Conservation (phyloP, 2,329 filamentous ascomycete species). For the Fusarium sp. region DNA sequence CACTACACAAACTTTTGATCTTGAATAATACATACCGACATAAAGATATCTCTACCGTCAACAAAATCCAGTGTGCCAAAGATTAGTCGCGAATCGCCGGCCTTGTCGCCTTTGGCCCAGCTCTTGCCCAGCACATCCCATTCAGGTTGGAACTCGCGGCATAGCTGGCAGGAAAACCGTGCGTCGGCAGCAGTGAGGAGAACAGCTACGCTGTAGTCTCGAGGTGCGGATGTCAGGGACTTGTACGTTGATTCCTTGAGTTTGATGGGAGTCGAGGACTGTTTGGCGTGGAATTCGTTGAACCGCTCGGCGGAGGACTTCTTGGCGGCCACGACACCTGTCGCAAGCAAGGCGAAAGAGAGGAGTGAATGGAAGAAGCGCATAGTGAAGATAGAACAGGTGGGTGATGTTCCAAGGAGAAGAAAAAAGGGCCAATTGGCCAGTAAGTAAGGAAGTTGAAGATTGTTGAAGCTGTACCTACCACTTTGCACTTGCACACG, state of each 20-base stretch:
- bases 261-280: slow-evolving; percentile 75
- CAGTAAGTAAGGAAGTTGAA: slow-evolving; percentile 13
- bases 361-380: slow-evolving; percentile 73
- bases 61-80: slow-evolving; percentile 90
- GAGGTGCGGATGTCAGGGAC: slow-evolving; percentile 78
- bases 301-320: slow-evolving; percentile 75
- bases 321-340: slow-evolving; percentile 71
- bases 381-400: slow-evolving; percentile 64
- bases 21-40: slow-evolving; percentile 69
- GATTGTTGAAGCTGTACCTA: slow-evolving; percentile 20
- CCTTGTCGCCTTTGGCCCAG: slow-evolving; percentile 87
- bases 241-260: slow-evolving; percentile 81
- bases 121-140: slow-evolving; percentile 88
- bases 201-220: slow-evolving; percentile 85
- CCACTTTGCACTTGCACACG: slow-evolving; percentile 8
- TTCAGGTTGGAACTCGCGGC: slow-evolving; percentile 91
- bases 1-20: background rate
- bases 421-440: slow-evolving; percentile 40
- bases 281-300: slow-evolving; percentile 74
- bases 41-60: slow-evolving; percentile 85
- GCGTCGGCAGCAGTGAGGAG: slow-evolving; percentile 88
- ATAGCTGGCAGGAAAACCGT: slow-evolving; percentile 86
- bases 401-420: background rate
- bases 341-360: slow-evolving; percentile 70
- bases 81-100: slow-evolving; percentile 76